Base-by-base conservation (phyloP, 352 stramenopile species). In the Poterioochromonas sp. region DNA sequence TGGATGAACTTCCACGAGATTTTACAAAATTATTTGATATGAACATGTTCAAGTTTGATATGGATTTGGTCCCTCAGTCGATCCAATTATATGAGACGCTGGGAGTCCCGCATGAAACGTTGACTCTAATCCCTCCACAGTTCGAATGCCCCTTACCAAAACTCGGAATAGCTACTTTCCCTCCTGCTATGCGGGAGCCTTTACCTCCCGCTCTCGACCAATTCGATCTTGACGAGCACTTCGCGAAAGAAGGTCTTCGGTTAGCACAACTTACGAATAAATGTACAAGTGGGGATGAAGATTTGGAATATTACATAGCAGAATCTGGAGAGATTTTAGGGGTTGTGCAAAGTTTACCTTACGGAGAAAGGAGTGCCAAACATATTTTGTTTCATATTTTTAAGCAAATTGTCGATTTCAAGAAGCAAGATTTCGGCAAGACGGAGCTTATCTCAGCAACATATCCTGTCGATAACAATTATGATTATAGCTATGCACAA, bases 201-300 rank as follows among this genome's bases (percentile, higher is more conserved):
- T 90, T 90, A 35, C 86, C 91, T 11, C 93, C 94, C 3, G 90
- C 91, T 44, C 83, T 98, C 39, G 94, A 98, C 76, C 91, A 97
- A 78, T 98, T 97, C 80, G 92, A 98, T 86, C 86, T 98, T 26
- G 94, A 98, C 81, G 94, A 97, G 82, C 92, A 97, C 81, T 97
- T 97, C 80, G 92, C 92, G 18, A 93, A 89, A 79, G 89, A 95
- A 78, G 88, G 87, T 22, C 83, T 96, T 49, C 89, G 92, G 22
- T 86, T 98, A 43, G 91, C 91, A 0, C 91, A 97, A 82, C 90
- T 98, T 62, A 96, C 91, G 12, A 97, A 97, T 85, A 96, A 97
- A 85, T 78, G 62, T 34, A 73, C 74, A 41, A 26, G 8, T 49
- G 92, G 88, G 39, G 90, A 96, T 77, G 88, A 94, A 74, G 91